Conservation (phyloP, 202 grass and related monocot genomes). For the Panicum hallii region DNA sequence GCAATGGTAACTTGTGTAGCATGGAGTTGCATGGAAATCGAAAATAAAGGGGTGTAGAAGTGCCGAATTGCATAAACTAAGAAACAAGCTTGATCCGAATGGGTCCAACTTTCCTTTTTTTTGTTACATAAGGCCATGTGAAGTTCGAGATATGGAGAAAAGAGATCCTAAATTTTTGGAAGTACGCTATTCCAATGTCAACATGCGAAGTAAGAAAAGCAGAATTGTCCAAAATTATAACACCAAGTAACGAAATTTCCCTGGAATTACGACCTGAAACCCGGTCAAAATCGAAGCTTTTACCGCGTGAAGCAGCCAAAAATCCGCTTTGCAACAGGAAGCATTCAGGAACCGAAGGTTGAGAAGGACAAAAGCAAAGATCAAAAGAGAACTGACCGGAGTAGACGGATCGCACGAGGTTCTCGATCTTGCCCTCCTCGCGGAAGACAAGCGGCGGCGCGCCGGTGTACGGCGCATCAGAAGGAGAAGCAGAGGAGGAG, state of each 20-base stretch:
- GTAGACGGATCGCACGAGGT: constrained; percentile 88
- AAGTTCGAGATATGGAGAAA: background rate
- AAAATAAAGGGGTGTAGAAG: background rate
- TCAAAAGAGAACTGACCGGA: constrained; percentile 55
- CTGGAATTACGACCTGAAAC: background rate
- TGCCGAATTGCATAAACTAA: constrained; percentile 2
- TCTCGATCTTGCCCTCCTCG: constrained; percentile 96
- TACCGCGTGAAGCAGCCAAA: background rate
- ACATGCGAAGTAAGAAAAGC: background rate
- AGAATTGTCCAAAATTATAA: constrained; percentile 25
- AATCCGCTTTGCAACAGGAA: background rate
- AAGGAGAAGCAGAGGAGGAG: background rate
- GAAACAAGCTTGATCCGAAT: background rate
- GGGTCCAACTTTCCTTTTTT: too few species aligned
- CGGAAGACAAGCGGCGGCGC: constrained; percentile 74
- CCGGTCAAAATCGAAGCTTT: constrained; percentile 33
- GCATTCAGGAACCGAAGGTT: background rate
- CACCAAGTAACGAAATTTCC: background rate
- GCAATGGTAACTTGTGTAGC: background rate
- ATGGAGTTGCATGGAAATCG: background rate
- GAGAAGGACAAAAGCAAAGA: background rate
- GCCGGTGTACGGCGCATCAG: constrained; percentile 47
- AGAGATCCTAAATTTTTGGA: constrained; percentile 3
- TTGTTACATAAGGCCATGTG: too few species aligned
- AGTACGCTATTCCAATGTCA: background rate